A percentile compares a stretch with the other conserved stretches of the same genome.
Conservation (phyloP, 2,329 filamentous ascomycete species). For the Cladosporium oxysporum region DNA sequence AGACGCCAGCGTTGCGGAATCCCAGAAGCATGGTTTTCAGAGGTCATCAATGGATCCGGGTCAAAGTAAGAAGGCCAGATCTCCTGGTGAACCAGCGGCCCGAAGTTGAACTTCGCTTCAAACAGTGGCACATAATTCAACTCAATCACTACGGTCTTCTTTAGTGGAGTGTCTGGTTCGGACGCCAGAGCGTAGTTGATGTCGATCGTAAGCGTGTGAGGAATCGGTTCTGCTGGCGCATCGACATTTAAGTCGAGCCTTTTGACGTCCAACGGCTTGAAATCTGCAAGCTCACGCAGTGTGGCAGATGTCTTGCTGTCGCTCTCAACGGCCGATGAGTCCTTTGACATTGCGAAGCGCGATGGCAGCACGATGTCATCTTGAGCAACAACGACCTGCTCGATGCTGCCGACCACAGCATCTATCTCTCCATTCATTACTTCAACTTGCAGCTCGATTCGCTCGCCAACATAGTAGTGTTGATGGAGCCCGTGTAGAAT, state of each 20-base stretch:
- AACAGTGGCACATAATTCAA: constrained; percentile 72
- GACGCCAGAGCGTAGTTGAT: constrained; percentile 76
- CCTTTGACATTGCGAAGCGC: not conserved
- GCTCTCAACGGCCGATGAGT: not conserved
- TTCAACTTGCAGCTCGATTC: constrained; percentile 66
- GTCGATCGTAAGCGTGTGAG: constrained; percentile 71
- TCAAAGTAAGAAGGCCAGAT: constrained; percentile 88
- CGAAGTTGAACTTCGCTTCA: constrained; percentile 86
- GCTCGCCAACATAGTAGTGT: constrained; percentile 85
- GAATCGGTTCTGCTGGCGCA: constrained; percentile 47
- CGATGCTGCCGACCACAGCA: constrained; percentile 67
- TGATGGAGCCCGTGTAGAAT: constrained; percentile 61
- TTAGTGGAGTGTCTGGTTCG: constrained; percentile 78
- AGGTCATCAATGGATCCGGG: constrained; percentile 33
- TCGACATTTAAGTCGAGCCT: constrained; percentile 30
- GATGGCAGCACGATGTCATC: constrained; percentile 19
- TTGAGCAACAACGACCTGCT: constrained; percentile 30
- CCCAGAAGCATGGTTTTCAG: constrained; percentile 53
- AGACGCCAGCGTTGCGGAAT: constrained; percentile 81
- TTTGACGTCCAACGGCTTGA: not conserved
- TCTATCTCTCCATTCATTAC: constrained; percentile 83
- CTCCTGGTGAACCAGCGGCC: constrained; percentile 73
- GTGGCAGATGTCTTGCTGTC: not conserved
- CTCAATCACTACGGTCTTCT: constrained; percentile 68
- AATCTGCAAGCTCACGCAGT: not conserved